Base-by-base conservation (phyloP, 2,329 filamentous ascomycete genomes). In the Alternaria tenuissima region DNA sequence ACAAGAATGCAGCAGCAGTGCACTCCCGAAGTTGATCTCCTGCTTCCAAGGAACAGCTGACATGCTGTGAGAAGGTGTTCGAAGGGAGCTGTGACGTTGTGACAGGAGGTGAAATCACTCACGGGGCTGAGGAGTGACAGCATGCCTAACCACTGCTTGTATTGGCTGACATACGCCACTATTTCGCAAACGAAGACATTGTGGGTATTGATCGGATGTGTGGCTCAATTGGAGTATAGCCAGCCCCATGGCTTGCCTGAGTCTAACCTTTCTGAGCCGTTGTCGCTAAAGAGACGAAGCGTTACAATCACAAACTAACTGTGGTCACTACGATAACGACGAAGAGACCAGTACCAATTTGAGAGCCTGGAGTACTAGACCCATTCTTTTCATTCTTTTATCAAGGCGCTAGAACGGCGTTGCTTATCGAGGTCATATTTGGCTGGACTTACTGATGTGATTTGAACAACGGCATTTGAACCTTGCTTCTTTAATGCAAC, bases 1-100 rank as follows among this genome's bases (percentile, higher is more conserved):
- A 36, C 36, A 52, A 11, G 48, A 42, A n/a, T 52, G 36, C 9
- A 52, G 36, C 22, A 52, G 36, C 34, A 41, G 20, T 26, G 36
- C 36, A 24, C 48, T 52, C 5, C 34, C 36, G 28, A 41, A 52
- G n/a, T 52, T 52, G n/a, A 42, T 41, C 20, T 41, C 24, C 34
- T 52, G 48, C 34, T 18, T 38, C 20, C 47, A 51, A 24, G 18
- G 47, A 12, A 36, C 47, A 7, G 12, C 5, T 7, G 12, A 12
- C 32, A 51, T 51, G 20, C 12, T 38, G 14, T 38, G 34, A n/a
- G 16, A 38, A n/a, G 34, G 11, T 11, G 34, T 38, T 9, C 3
- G 16, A n/a, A 16, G 16, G 16, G n/a, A 38, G 16, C 16, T 38
- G 14, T 38, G 34, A 16, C n/a, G 16, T 38, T n/a, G 34, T 38